Conservation (phyloP, 768 basidiomycete genomes). For the Terana coerulea region DNA sequence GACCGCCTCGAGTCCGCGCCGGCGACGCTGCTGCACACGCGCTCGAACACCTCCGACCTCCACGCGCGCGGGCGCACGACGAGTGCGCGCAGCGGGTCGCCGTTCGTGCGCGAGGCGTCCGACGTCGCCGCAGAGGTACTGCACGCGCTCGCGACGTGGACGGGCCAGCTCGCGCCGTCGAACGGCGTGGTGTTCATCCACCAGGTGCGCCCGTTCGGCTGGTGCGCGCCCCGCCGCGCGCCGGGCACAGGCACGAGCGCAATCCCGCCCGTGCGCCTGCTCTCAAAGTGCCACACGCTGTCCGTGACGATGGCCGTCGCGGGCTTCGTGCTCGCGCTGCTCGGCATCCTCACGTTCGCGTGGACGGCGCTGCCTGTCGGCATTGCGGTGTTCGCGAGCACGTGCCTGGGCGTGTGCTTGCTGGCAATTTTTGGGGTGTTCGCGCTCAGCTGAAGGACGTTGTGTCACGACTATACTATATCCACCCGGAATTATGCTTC, state of each 20-base stretch:
- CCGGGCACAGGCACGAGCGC: not conserved
- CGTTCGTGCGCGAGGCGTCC: not conserved
- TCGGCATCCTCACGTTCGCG: conserved; percentile 21
- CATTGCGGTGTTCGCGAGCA: conserved; percentile 21
- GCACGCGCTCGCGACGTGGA: conserved; percentile 13
- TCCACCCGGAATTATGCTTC: too few relatives aligned
- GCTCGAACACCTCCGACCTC: not conserved
- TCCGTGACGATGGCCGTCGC: conserved; percentile 17
- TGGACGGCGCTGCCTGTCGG: conserved; percentile 22
- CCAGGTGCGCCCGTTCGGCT: conserved; percentile 17
- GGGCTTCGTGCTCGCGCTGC: conserved; percentile 17
- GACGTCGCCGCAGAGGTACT: not conserved
- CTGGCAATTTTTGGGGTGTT: conserved; percentile 10
- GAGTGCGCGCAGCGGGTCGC: not conserved
- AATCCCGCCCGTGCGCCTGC: conserved; percentile 17
- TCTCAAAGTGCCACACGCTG: conserved; percentile 21
- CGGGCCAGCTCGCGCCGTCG: conserved; percentile 13
- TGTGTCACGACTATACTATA: not conserved
- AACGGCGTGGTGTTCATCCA: conserved; percentile 19
- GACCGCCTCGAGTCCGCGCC: not conserved
- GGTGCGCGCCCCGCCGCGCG: conserved; percentile 5
- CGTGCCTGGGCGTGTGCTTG: conserved; percentile 20
- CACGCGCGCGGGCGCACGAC: not conserved
- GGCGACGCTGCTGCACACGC: not conserved
- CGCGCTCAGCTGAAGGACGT: conserved; percentile 2